phyloP scores from a whole-genome alignment of 2,329 filamentous ascomycete genomes.

The Pezicula carpinea region DNA sequence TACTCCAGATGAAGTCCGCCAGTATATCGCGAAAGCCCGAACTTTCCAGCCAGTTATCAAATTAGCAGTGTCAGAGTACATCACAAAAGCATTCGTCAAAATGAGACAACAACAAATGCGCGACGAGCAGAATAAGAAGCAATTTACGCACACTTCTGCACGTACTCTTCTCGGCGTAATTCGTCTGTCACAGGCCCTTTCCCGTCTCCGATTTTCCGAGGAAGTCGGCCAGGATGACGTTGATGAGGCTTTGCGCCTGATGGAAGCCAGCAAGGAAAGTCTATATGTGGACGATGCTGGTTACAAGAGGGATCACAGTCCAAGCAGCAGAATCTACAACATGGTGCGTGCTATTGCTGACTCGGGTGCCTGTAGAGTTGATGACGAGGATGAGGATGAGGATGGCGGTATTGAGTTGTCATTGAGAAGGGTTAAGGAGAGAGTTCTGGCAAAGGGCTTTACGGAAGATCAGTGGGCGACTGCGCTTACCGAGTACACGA shows the following conservation, averaged over 20 bases:
- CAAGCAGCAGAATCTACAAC: conserved; percentile 89
- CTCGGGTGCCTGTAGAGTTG: conserved; percentile 56
- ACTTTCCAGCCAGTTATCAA: conserved; percentile 85
- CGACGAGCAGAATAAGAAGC: conserved; percentile 85
- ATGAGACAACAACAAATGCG: conserved; percentile 89
- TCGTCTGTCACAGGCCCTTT: conserved; percentile 88
- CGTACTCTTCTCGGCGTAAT: conserved; percentile 91
- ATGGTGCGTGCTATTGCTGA: conserved; percentile 86
- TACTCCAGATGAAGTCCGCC: conserved; percentile 85
- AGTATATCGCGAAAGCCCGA: conserved; percentile 90
- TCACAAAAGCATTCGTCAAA: conserved; percentile 93
- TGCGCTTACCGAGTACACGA: conserved; percentile 84
- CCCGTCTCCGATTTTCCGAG: conserved; percentile 82
- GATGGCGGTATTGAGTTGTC: conserved; percentile 68
- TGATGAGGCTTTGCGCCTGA: conserved; percentile 85
- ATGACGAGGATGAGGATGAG: conserved; percentile 52
- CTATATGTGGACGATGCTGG: conserved; percentile 66
- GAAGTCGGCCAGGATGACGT: conserved; percentile 88
- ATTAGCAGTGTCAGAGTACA: conserved; percentile 84
- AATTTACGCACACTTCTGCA: conserved; percentile 90
- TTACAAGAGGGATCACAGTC: conserved; percentile 65
- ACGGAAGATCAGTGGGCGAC: conserved; percentile 88
- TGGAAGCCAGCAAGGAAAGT: conserved; percentile 91
- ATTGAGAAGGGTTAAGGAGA: conserved; percentile 81
- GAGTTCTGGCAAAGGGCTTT: conserved; percentile 93